phyloP scores from a whole-genome alignment of 768 basidiomycete genomes.

The Rhodotorula babjevae region DNA sequence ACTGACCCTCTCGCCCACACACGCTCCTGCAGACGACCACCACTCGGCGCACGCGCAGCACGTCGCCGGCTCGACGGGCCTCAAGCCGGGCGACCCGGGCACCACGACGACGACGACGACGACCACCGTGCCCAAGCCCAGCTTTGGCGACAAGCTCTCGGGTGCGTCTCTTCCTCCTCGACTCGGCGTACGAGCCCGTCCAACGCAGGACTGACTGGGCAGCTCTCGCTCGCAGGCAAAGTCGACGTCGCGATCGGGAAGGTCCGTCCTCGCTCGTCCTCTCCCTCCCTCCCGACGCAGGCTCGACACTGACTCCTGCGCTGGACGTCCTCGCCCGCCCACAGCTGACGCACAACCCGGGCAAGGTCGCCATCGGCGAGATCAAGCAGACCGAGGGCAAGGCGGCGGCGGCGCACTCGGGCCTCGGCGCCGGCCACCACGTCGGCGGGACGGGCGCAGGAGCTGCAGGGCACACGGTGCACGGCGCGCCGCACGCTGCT shows the following conservation, averaged over 20 bases:
- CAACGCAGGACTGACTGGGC: not conserved
- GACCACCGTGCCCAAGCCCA: slow-evolving; percentile 3
- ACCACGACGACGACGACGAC: not conserved
- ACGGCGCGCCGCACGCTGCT: not conserved
- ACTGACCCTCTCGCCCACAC: not conserved
- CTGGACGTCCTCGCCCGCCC: too few species aligned
- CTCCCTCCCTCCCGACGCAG: not conserved
- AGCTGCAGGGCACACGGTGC: not conserved
- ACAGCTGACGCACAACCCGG: not conserved
- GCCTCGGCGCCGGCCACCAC: not conserved
- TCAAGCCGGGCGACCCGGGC: slow-evolving; percentile 1
- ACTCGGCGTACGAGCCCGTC: too few species aligned
- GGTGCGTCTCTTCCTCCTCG: not conserved
- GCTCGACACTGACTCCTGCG: not conserved
- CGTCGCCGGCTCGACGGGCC: not conserved
- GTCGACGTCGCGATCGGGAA: slow-evolving; percentile 27
- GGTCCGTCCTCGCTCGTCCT: not conserved
- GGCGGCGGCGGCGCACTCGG: slow-evolving; percentile 6
- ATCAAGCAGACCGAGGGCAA: slow-evolving; percentile 34
- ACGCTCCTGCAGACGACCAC: slow-evolving; percentile 2
- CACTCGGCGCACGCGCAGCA: slow-evolving; percentile 2
- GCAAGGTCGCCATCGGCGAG: slow-evolving; percentile 24
- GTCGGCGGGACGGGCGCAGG: not conserved
- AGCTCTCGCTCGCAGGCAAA: slow-evolving; percentile 7
- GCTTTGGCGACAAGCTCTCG: slow-evolving; percentile 21